Evolutionary conservation across 176 grass and related monocot species (phyloP).

Genomic region (Aegilops sharonensis): DNA sequence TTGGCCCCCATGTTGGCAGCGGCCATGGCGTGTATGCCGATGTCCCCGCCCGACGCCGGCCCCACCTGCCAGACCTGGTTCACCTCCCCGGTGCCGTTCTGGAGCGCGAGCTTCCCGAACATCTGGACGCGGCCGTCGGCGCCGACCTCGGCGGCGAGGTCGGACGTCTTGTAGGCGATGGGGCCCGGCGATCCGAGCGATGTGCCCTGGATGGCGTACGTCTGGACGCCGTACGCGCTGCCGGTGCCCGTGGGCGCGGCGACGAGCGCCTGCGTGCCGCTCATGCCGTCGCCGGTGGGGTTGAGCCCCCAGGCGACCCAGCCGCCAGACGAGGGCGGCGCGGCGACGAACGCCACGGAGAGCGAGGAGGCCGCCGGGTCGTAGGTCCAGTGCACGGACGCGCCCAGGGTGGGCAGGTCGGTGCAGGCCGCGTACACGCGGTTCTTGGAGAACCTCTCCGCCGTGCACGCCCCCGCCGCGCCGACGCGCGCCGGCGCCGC

Average conservation of each 20-base stretch:
- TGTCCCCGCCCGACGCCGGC: background rate
- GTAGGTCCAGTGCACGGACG: conserved; percentile 76
- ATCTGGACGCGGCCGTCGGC: conserved; percentile 46
- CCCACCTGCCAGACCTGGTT: conserved; percentile 86
- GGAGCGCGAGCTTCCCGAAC: conserved; percentile 56
- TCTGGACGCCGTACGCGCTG: conserved; percentile 51
- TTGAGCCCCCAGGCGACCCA: conserved; percentile 75
- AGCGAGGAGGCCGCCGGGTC: conserved; percentile 27
- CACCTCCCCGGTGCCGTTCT: conserved; percentile 30
- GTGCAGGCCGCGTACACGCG: conserved; percentile 45
- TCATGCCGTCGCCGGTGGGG: conserved; percentile 42
- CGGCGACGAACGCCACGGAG: conserved; percentile 54
- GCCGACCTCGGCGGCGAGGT: conserved; percentile 49
- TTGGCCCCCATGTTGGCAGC: conserved; percentile 24
- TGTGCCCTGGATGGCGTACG: conserved; percentile 30
- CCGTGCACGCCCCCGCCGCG: conserved; percentile 24
- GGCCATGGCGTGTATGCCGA: background rate
- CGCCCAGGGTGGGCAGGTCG: conserved; percentile 55
- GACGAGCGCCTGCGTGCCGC: conserved; percentile 55
- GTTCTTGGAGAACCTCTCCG: conserved; percentile 46
- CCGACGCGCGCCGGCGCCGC: background rate
- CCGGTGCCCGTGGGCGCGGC: conserved; percentile 28
- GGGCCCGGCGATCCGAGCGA: background rate
- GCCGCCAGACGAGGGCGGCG: conserved; percentile 32
- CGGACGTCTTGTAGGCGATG: conserved; percentile 32